Percentiles rank a stretch among this genome's conserved stretches.
Conservation (phyloP, 164 flowering plant genomes). For the Liquidambar formosana region DNA sequence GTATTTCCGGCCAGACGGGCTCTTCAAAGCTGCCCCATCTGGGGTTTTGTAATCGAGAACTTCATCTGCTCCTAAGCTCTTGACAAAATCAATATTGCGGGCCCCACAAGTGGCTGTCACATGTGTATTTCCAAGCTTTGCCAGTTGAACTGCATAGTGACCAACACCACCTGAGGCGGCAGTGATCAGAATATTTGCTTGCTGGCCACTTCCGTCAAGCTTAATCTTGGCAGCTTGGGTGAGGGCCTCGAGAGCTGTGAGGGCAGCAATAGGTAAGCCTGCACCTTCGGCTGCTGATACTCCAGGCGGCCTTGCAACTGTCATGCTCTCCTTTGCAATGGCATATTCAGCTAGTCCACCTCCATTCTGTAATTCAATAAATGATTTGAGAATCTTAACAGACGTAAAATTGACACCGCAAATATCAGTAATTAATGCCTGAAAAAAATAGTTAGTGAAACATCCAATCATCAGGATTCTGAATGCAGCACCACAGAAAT, state of each 20-base stretch:
- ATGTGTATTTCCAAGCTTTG: constrained; percentile 52
- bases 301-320: constrained; percentile 42
- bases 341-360: constrained; percentile 56
- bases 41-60: constrained; percentile 53
- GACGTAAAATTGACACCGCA: no score
- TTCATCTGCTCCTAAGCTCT: constrained; percentile 56
- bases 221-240: constrained; percentile 45
- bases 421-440: no score
- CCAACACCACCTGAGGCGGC: constrained; percentile 68
- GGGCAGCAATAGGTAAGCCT: constrained; percentile 47
- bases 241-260: constrained; percentile 47
- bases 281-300: constrained; percentile 53
- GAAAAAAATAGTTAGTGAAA: no score
- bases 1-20: constrained; percentile 56
- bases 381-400: no score
- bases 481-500: no score
- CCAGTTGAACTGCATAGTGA: constrained; percentile 54
- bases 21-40: constrained; percentile 47
- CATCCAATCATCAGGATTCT: no score
- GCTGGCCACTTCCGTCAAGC: constrained; percentile 36
- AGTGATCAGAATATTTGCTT: constrained; percentile 42
- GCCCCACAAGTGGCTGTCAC: constrained; percentile 65
- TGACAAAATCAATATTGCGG: constrained; percentile 48
- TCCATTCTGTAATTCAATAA: constrained; percentile 31
- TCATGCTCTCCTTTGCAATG: constrained; percentile 28